Base-by-base conservation (phyloP, 176 grass and related monocot genomes). In the Leersia perrieri region DNA sequence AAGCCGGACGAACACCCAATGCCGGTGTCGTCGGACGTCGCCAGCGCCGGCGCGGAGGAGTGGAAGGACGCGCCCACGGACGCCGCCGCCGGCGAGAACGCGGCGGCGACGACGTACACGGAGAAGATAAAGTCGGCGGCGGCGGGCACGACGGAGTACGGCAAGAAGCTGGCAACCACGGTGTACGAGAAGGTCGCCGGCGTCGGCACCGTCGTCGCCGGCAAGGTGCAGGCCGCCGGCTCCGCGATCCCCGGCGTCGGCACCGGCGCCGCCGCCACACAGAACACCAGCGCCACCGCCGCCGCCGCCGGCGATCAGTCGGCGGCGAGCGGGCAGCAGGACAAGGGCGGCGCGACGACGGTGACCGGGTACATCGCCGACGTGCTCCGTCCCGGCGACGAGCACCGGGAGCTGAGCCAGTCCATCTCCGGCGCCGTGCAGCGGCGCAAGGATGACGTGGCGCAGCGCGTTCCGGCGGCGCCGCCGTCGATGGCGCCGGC, bases 341-440 rank as follows among this genome's bases (percentile, higher is more conserved):
- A 85, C 38, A 87, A 89, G 84, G 88, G 86, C 16, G 82, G n/a
- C n/a, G n/a, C n/a, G n/a, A n/a, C 71, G n/a, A 73, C 69, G 3
- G 34, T 88, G 58, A 87, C 74, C 27, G 90, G 78, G 29, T 95
- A 84, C 55, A 66, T 95, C 60, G 76, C 87, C 2, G 90, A 95
- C 79, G 91, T 86, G 82, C 86, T 98, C 61, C 94, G 90, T 13
- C 96, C 96, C 0, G 84, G 87, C 3, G 96, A 95, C 25, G 92
- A 91, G 42, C 81, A 98, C 33, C 74, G 86, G 33, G 82, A 82
- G 2, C 87, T 98, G 32, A 89, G 88, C 74, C 58, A 86, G 29
- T 55, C 90, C 33, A 95, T 98, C 89, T 75, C 92, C 8, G 84
- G 82, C 45, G 78, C 80, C 28, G 70, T 95, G 66, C 84, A 80